Base-by-base conservation (phyloP, 768 basidiomycete species). In the Tylopilus sp. region DNA sequence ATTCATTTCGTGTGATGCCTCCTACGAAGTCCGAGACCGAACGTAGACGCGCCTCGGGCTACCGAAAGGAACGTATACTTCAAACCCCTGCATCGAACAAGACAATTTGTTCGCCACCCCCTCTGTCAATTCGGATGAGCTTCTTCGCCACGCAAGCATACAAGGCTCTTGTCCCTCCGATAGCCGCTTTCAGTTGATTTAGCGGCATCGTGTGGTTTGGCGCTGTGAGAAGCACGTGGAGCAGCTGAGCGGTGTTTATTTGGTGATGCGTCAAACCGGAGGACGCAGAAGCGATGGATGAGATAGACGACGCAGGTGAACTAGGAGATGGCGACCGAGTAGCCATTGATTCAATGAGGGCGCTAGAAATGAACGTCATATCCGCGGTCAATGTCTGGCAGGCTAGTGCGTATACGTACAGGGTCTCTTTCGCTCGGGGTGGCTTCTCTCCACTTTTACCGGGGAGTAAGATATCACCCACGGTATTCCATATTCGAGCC, bases 61-160 rank as follows among this genome's bases (percentile, higher is more conserved):
- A 11, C 22, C 51, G n/a, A 16, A 9, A 9, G 31, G 28, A 26
- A 29, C 37, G n/a, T 48, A 47, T 40, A 44, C 30, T 31, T 50
- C 54, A 34, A 14, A 33, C 26, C 40, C 53, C 55, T 43, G 80
- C 60, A 65, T 89, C 84, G 65, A 90, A 92, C 56, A 79, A 80
- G 24, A 91, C 87, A 8, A 83, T 74, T 64, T 92, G 89, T 64
- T 88, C 87, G 30, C 87, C 78, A 6, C 82, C 79, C 19, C 86
- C 81, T 38, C 89, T 75, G 47, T 91, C 89, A 58, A 91, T 89
- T 69, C 81, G 86, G 54, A 92, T 65, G 47, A 92, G 70, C 55
- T 86, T 76, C 71, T 91, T 92, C 16, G 86, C 89, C n/a, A 91
- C 86, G 63, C 89, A 89, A 2, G 76, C 82, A 61, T 89, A 92